Conservation (phyloP, 768 basidiomycete genomes). For the Leccinum variicolor region DNA sequence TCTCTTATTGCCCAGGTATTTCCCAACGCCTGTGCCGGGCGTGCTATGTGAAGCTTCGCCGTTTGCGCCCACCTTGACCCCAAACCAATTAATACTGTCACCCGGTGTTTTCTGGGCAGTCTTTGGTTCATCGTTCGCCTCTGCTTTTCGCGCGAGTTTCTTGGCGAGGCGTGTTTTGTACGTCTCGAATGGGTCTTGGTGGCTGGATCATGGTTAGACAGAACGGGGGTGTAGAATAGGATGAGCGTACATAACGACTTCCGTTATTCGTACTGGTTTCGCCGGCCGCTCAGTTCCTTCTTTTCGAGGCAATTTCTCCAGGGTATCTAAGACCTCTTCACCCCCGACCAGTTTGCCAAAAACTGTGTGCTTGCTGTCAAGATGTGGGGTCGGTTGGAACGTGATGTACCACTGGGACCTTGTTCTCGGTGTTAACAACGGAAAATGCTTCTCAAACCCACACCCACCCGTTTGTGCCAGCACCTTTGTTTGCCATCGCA, state of each 20-base stretch:
- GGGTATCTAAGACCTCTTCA: slow-evolving; percentile 79
- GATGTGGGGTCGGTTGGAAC: slow-evolving; percentile 76
- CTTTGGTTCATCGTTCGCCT: slow-evolving; percentile 32
- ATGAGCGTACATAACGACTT: slow-evolving; percentile 74
- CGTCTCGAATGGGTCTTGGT: slow-evolving; percentile 93
- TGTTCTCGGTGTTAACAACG: neutral
- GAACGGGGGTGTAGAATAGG: neutral
- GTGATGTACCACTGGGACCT: slow-evolving; percentile 95
- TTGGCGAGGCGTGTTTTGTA: slow-evolving; percentile 83
- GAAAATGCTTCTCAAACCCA: neutral
- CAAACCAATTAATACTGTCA: slow-evolving; percentile 85
- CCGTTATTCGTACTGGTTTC: slow-evolving; percentile 81
- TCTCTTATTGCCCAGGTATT: slow-evolving; percentile 65
- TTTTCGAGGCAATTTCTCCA: slow-evolving; percentile 80
- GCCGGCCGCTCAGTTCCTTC: slow-evolving; percentile 84
- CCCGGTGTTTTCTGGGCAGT: slow-evolving; percentile 51
- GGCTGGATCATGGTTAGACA: slow-evolving; percentile 40
- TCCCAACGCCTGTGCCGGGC: slow-evolving; percentile 58
- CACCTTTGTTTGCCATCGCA: slow-evolving; percentile 95
- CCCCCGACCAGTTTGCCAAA: slow-evolving; percentile 98
- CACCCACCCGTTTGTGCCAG: slow-evolving; percentile 78
- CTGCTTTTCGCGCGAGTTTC: slow-evolving; percentile 51
- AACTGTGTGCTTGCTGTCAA: slow-evolving; percentile 93
- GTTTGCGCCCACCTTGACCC: slow-evolving; percentile 67
- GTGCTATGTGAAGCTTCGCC: slow-evolving; percentile 33